Percentiles rank a stretch among this genome's conserved stretches.
Evolutionary conservation across 805 yeast species (phyloP).

Genomic region (Candida peoriensis): DNA sequence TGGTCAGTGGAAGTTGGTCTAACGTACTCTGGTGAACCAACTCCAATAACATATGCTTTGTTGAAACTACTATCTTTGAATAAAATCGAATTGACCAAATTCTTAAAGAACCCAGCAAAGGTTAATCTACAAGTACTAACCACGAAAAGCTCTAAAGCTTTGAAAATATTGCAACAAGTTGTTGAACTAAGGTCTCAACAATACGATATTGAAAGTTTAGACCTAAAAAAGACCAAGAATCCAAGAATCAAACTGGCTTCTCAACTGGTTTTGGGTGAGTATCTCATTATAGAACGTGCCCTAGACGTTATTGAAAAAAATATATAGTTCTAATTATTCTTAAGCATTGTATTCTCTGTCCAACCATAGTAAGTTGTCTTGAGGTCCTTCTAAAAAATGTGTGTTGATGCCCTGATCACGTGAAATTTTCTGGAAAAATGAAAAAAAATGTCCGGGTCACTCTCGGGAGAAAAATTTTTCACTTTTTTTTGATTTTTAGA

Average conservation of each 20-base stretch:
- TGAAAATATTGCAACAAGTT: conserved; percentile 16
- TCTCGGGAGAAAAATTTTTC: conserved; percentile 1
- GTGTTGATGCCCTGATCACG: too few species aligned
- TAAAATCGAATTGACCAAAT: conserved; percentile 22
- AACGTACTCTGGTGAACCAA: conserved; percentile 37
- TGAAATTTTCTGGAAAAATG: too few species aligned
- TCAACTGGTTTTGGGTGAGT: conserved; percentile 15
- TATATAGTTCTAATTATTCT: too few species aligned
- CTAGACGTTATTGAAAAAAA: conserved; percentile 9
- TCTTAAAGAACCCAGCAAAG: conserved; percentile 19
- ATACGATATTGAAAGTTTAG: conserved; percentile 11
- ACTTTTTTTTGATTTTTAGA: not conserved
- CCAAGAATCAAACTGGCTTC: conserved; percentile 14
- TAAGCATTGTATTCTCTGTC: too few species aligned
- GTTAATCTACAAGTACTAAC: conserved; percentile 14
- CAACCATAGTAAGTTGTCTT: too few species aligned
- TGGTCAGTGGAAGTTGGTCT: conserved; percentile 43
- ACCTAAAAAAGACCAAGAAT: conserved; percentile 12
- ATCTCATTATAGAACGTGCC: conserved; percentile 12
- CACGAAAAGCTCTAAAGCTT: conserved; percentile 14
- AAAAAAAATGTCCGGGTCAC: too few species aligned
- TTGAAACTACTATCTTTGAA: conserved; percentile 30
- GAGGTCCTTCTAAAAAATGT: too few species aligned
- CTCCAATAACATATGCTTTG: conserved; percentile 40
- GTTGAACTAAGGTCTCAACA: conserved; percentile 13